Conservation (phyloP, 768 basidiomycete genomes). For the Hysterangium stoloniferum region DNA sequence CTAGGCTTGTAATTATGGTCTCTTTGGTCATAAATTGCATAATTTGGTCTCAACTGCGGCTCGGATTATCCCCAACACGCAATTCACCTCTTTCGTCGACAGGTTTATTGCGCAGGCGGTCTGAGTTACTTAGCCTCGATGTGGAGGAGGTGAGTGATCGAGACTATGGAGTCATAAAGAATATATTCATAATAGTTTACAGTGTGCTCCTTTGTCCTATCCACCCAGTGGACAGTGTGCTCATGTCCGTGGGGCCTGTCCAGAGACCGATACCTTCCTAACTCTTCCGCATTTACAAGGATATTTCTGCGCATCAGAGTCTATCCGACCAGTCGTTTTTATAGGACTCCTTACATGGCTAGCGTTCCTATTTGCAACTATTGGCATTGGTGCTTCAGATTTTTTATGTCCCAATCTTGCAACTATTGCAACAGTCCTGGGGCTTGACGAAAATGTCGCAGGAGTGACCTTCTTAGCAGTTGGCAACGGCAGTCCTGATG, state of each 20-base stretch:
- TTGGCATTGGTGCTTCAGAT: conserved; percentile 92
- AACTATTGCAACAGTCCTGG: conserved; percentile 77
- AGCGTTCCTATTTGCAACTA: conserved; percentile 88
- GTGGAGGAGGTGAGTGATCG: not conserved
- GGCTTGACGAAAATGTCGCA: conserved; percentile 87
- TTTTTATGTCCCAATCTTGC: conserved; percentile 97
- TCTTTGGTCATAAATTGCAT: conserved; percentile 49
- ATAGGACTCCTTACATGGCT: conserved; percentile 67
- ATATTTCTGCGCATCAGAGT: conserved; percentile 60
- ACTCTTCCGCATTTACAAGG: conserved; percentile 57
- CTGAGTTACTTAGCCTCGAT: not conserved
- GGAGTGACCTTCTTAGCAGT: conserved; percentile 97
- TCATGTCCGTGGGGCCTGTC: conserved; percentile 54
- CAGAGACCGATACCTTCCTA: conserved; percentile 53
- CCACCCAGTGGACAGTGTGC: conserved; percentile 52
- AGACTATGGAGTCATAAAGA: not conserved
- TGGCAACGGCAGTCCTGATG: conserved; percentile 94
- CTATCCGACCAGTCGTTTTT: conserved; percentile 44
- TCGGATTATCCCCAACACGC: conserved; percentile 24
- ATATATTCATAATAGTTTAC: not conserved
- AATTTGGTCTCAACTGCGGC: conserved; percentile 49
- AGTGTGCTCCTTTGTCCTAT: conserved; percentile 63
- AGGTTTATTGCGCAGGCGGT: conserved; percentile 1
- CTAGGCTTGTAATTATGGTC: conserved; percentile 44
- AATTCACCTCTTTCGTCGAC: conserved; percentile 1